Base-by-base conservation (phyloP, 768 basidiomycete species). In the Suillus subaureus region DNA sequence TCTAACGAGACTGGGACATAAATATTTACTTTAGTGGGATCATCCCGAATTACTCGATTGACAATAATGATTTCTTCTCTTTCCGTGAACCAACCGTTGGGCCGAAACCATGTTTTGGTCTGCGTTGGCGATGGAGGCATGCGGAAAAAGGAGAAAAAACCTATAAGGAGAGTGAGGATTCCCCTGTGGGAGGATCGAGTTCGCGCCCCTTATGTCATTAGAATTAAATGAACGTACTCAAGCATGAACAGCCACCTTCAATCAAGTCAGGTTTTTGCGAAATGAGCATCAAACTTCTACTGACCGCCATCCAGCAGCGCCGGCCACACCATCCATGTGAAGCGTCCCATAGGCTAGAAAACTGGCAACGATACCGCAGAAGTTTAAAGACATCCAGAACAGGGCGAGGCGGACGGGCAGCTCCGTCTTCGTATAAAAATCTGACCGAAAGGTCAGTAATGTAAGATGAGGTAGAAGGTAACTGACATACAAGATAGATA, bases 301-400 rank as follows among this genome's bases (percentile, higher is more conserved):
- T 33, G 57, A 80, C 78, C 83, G 75, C 85, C 86, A 86, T 3
- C 86, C 86, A 4, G 82, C 84, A 49, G 79, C 76, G 0, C 84
- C 88, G 1, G 75, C 79, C 6, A 85, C 70, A 8, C 88, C 88
- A 23, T 86, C 78, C 82, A 90, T 82, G 62, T 82, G 82, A 11
- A 89, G 78, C 7, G 87, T 81, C n/a, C 88, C 89, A 58, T 82
- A 87, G 0, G 87, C 88, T 9, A 89, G 73, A 72, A 90, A 88
- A 62, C 81, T 83, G 5, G 75, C 82, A 6, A 85, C 58, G 43
- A 89, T 83, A 49, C 72, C 77, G 67, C 82, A 83, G 12, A 82
- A 57, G 63, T 83, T 79, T 12, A 77, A 76, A 28, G 83, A 83
- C 68, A 81, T 82, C 85, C 86, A 87, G 75, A 87, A 87, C 13